Percentiles rank a stretch among this genome's conserved stretches.
phyloP scores from a whole-genome alignment of 176 grass and related monocot genomes.

The Paspalum notatum region DNA sequence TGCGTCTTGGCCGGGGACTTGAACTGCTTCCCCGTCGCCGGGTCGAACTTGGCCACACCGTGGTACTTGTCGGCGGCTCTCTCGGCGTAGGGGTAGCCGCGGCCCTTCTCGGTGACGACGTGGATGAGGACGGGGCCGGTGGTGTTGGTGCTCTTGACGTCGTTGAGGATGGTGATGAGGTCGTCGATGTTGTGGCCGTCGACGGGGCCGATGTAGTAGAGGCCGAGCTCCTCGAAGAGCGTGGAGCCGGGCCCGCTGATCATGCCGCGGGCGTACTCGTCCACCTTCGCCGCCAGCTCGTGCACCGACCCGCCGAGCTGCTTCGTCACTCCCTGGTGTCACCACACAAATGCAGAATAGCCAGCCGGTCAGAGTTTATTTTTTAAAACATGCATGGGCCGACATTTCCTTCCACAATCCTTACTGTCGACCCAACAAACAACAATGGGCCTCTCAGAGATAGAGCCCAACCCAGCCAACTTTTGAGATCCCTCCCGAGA shows the following conservation, averaged over 20 bases:
- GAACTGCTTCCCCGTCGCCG: constrained; percentile 90
- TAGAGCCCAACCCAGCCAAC: neutral
- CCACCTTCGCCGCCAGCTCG: constrained; percentile 92
- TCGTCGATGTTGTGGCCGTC: constrained; percentile 98
- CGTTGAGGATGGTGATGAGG: constrained; percentile 78
- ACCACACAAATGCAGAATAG: neutral
- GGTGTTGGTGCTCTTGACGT: constrained; percentile 87
- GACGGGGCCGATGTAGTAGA: constrained; percentile 96
- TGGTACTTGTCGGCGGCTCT: constrained; percentile 97
- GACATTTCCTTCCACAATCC: neutral
- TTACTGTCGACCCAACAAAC: neutral
- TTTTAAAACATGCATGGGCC: neutral
- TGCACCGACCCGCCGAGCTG: constrained; percentile 95
- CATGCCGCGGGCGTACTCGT: constrained; percentile 99
- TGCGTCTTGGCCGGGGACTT: constrained; percentile 68
- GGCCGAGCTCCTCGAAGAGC: constrained; percentile 96
- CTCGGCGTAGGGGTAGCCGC: constrained; percentile 97
- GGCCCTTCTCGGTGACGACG: constrained; percentile 93
- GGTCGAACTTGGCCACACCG: constrained; percentile 92
- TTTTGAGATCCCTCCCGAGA: too few relatives aligned
- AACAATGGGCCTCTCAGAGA: neutral
- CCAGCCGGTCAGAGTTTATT: neutral
- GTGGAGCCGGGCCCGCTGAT: constrained; percentile 85
- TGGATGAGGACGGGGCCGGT: constrained; percentile 98
- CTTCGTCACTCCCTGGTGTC: constrained; percentile 82